Evolutionary conservation across 495 filamentous ascomycete genomes (phyloP), one percentile per base, ranked within the genome.

Genomic region (Hypomontagnella monticulosa): DNA sequence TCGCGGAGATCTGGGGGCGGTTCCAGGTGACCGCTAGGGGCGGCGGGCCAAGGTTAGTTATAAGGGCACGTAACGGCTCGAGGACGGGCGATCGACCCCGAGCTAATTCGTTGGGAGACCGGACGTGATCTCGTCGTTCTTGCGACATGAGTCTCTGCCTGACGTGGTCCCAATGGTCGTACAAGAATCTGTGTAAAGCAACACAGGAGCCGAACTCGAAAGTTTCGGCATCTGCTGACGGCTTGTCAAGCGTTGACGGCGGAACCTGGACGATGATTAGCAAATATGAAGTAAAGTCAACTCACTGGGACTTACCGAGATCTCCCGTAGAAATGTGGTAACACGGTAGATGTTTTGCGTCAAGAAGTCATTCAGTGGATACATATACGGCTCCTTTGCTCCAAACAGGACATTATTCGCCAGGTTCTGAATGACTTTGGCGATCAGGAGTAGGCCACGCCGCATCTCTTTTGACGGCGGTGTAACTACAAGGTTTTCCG

Each of bases 371-470:
- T 89, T 88, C 12, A 89, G 72, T 7, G 87, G 86, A 59, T 84
- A 84, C 87, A 89, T 89, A 66, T 85, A 89, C 10, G 85, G 83
- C 70, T 89, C 87, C 71, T 89, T 89, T 23, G 84, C 84, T n/a
- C 87, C 87, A 57, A 89, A 89, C 1, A 88, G 76, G 30, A 89
- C 87, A 65, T 89, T 89, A 60, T 89, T 89, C 30, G 87, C 87
- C 40, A 89, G 74, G 67, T 87, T 88, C 61, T 89, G 87, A 23
- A 89, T 83, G 54, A 89, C 83, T 66, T 89, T 89, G 15, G 87
- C 86, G 53, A 89, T 87, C 23, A 89, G 79, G 19, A 89, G 78
- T 20, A 89, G 74, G 3, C 87, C 87, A 54, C 87, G 79, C 15
- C 87, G 80, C 84, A 88, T 87, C 58, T 88, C 85, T 67, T 88